Conservation (phyloP, 176 grass and related monocot species). For the Oryza coarctata region DNA sequence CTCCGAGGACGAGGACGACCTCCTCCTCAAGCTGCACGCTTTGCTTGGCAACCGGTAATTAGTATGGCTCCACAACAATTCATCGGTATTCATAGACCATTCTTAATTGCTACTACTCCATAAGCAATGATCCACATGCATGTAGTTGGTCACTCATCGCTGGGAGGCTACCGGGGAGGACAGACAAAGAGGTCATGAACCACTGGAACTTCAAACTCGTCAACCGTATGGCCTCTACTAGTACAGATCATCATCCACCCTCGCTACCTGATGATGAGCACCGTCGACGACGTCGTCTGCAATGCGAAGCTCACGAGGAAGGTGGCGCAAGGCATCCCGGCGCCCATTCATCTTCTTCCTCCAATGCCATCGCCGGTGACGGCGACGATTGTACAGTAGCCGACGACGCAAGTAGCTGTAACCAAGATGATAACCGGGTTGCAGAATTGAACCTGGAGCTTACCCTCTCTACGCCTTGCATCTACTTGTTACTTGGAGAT, state of each 20-base stretch:
- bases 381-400: not conserved
- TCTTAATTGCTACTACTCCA: no score
- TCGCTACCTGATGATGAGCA: no score
- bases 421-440: not conserved
- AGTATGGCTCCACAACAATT: no score
- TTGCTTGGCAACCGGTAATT: constrained; percentile 53
- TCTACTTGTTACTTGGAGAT: not conserved
- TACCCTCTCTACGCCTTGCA: constrained; percentile 1
- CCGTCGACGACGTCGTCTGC: not conserved
- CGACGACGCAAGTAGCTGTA: not conserved
- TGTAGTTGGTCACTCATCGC: constrained; percentile 46
- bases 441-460: not conserved
- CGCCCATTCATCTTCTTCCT: not conserved
- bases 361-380: not conserved
- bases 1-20: constrained; percentile 51
- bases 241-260: not conserved
- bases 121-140: no score
- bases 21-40: constrained; percentile 52
- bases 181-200: no score
- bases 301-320: not conserved
- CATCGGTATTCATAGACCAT: no score
- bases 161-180: constrained; percentile 54
- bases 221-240: not conserved
- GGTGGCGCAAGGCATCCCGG: not conserved
- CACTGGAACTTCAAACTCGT: constrained; percentile 46